Conservation (phyloP, 2,329 filamentous ascomycete genomes). For the Xylaria digitata region DNA sequence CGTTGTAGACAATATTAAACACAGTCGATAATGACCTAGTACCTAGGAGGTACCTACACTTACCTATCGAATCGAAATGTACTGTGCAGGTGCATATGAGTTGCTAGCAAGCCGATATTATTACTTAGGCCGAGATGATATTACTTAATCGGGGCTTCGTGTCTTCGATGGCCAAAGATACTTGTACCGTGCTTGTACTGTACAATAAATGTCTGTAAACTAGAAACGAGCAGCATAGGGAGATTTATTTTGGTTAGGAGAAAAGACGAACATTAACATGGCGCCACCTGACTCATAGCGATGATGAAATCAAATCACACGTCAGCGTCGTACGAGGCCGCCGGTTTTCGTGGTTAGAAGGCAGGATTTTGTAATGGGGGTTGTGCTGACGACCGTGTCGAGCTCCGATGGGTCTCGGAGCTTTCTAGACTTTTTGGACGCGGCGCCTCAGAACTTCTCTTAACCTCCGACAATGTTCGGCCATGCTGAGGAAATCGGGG, state of each 20-base stretch:
- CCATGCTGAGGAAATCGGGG: neutral
- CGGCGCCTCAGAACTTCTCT: neutral
- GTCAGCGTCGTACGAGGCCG: constrained; percentile 1
- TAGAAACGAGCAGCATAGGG: too few relatives aligned
- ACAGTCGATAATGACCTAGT: too few relatives aligned
- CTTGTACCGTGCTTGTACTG: neutral
- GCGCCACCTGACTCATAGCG: neutral
- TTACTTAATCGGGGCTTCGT: constrained; percentile 6
- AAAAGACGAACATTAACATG: neutral
- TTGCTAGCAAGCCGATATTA: neutral
- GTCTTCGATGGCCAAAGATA: too few relatives aligned
- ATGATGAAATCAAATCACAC: constrained; percentile 1
- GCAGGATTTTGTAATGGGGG: neutral
- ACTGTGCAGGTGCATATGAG: neutral
- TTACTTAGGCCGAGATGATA: neutral
- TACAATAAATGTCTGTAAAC: neutral
- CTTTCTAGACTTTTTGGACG: constrained; percentile 7
- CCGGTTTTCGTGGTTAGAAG: neutral
- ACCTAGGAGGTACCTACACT: too few relatives aligned
- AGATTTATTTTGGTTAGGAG: neutral
- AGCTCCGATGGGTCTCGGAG: constrained; percentile 36
- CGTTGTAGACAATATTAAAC: too few relatives aligned
- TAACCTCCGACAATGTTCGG: constrained; percentile 25
- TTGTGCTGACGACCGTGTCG: constrained; percentile 11
- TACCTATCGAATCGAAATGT: too few relatives aligned